phyloP scores from a whole-genome alignment of 352 stramenopile species.

The Globisporangium ultimum region DNA sequence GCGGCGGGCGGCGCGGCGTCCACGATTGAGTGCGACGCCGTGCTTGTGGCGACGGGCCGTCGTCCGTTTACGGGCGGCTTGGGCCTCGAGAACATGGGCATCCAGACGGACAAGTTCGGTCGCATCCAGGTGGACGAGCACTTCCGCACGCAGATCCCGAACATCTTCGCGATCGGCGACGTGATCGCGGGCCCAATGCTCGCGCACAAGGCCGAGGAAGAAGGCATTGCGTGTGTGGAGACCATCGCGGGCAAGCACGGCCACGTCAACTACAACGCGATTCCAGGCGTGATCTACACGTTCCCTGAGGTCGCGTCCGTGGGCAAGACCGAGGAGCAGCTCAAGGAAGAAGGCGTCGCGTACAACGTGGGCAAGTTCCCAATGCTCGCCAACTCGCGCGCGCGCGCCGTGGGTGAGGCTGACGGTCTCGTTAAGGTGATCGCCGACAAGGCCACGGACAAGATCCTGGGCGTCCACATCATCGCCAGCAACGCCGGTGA shows the following conservation, averaged over 20 bases:
- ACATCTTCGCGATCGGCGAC: slow-evolving; percentile 97
- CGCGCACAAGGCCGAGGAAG: slow-evolving; percentile 99
- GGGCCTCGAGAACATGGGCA: slow-evolving; percentile 96
- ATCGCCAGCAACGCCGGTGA: slow-evolving; percentile 98
- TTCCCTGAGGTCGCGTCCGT: slow-evolving; percentile 95
- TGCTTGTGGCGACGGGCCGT: slow-evolving; percentile 89
- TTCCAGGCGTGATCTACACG: slow-evolving; percentile 98
- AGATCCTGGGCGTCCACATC: slow-evolving; percentile 98
- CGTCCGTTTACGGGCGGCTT: slow-evolving; percentile 95
- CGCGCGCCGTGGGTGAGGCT: slow-evolving; percentile 89
- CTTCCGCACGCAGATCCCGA: slow-evolving; percentile 93
- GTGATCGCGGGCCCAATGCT: slow-evolving; percentile 98
- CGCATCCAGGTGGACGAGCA: slow-evolving; percentile 97
- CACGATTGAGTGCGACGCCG: slow-evolving; percentile 76
- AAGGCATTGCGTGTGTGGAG: slow-evolving; percentile 97
- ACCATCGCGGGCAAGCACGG: slow-evolving; percentile 96
- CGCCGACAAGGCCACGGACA: slow-evolving; percentile 96
- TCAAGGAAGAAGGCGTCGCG: slow-evolving; percentile 92
- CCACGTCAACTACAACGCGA: slow-evolving; percentile 99
- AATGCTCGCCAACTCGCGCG: slow-evolving; percentile 97
- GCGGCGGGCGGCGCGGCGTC: slow-evolving; percentile 45
- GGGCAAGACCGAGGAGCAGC: slow-evolving; percentile 97
- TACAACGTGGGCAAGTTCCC: slow-evolving; percentile 99
- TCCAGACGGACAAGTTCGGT: slow-evolving; percentile 96
- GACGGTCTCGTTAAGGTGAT: slow-evolving; percentile 99